These are phyloP conservation scores for Nakazawaea ishiwadae DNA, from an alignment of 805 yeast species.

Conservation along the genomic window DNA sequence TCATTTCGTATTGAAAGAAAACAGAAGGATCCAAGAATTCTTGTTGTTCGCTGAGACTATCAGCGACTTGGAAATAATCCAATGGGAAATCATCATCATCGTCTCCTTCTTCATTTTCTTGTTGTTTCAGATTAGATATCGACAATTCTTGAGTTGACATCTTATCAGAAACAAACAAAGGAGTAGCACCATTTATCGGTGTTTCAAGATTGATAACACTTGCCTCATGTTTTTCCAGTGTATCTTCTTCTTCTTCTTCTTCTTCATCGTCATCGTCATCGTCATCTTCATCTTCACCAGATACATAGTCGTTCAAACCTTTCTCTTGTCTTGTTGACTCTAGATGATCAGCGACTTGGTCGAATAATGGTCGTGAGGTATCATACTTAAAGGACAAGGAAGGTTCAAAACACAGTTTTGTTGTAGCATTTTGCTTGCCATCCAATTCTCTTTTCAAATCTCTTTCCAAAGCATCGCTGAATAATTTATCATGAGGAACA, in stretches of 20 bases:
- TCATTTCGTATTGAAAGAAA: constrained; percentile 19
- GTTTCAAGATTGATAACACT: no score
- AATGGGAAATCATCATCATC: constrained; percentile 59
- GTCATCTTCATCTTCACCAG: constrained; percentile 15
- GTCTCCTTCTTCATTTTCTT: no score
- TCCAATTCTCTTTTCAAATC: constrained; percentile 74
- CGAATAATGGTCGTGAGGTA: constrained; percentile 41
- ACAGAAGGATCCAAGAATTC: constrained; percentile 21
- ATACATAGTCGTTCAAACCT: background rate
- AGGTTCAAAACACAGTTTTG: constrained; percentile 71
- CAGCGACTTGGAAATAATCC: constrained; percentile 53
- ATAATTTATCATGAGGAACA: constrained; percentile 88
- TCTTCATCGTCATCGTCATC: background rate
- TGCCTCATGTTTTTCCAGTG: background rate
- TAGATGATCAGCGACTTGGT: constrained; percentile 38
- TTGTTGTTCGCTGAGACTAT: constrained; percentile 23
- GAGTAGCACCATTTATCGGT: constrained; percentile 7
- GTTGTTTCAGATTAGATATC: no score
- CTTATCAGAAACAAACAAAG: constrained; percentile 13
- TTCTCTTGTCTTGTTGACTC: constrained; percentile 5
- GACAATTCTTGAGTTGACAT: constrained; percentile 14
- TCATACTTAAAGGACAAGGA: constrained; percentile 73
- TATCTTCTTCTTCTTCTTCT: background rate
- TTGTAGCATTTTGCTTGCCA: constrained; percentile 58
- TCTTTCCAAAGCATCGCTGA: constrained; percentile 90